These are phyloP conservation scores for Pezicula rhizophila DNA, from an alignment of 2,329 filamentous ascomycete genomes.

Conservation along the genomic window DNA sequence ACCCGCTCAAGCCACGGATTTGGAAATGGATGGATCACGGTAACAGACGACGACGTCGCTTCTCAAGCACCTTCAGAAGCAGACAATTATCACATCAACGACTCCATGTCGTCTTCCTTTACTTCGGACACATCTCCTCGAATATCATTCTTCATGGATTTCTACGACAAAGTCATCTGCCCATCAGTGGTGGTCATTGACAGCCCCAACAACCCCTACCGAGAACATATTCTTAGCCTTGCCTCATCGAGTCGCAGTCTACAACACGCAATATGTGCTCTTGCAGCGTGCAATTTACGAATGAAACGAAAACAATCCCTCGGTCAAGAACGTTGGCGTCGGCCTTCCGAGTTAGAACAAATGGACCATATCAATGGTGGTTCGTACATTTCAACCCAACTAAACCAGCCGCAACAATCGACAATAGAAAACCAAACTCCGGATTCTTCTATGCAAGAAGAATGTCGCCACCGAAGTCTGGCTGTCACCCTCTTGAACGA, in stretches of 20 bases:
- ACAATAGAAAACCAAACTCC: slow-evolving; percentile 39
- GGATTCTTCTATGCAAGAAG: slow-evolving; percentile 62
- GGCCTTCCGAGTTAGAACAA: slow-evolving; percentile 28
- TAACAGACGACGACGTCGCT: slow-evolving; percentile 26
- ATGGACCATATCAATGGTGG: slow-evolving; percentile 24
- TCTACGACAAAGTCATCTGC: slow-evolving; percentile 89
- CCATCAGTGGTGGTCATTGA: slow-evolving; percentile 90
- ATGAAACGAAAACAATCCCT: slow-evolving; percentile 70
- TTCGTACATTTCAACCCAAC: slow-evolving; percentile 10
- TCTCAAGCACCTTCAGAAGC: slow-evolving; percentile 23
- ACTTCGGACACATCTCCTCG: slow-evolving; percentile 61
- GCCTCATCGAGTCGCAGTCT: slow-evolving; percentile 73
- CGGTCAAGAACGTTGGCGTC: slow-evolving; percentile 44
- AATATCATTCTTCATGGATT: slow-evolving; percentile 85
- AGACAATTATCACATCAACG: slow-evolving; percentile 28
- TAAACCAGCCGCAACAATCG: slow-evolving; percentile 17
- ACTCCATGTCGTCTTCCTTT: slow-evolving; percentile 47
- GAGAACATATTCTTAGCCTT: slow-evolving; percentile 73
- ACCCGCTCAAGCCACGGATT: slow-evolving; percentile 21
- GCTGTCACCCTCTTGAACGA: slow-evolving; percentile 79
- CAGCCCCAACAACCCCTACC: slow-evolving; percentile 76
- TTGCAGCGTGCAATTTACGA: slow-evolving; percentile 82
- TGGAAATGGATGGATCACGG: slow-evolving; percentile 24
- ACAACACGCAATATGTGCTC: slow-evolving; percentile 86
- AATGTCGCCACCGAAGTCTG: slow-evolving; percentile 72